Evolutionary conservation across 129 eudicot species (phyloP), one percentile per base, ranked within the genome.

Genomic region (Chrysanthemum makinoi): DNA sequence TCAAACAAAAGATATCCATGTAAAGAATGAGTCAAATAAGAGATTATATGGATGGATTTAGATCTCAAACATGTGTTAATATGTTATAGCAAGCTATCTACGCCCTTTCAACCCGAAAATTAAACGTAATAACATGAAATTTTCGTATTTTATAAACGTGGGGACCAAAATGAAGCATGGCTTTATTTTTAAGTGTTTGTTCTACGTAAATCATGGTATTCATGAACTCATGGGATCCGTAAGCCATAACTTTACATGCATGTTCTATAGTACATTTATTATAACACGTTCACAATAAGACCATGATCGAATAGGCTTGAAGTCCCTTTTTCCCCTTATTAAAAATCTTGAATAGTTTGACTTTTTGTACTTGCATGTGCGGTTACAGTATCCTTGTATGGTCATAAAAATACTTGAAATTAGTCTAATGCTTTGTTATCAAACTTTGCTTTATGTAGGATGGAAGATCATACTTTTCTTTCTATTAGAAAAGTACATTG

Each of bases 381-480:
- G 58, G 44, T 39, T 39, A 39, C 57, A 58, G 59, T 20, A 46
- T 47, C 60, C 53, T 46, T 46, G 52, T 53, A 53, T 53, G 62
- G 48, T 64, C 26, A 53, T 11, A 52, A 63, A 28, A 56, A 52
- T 30, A 13, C 46, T 20, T 74, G 58, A 72, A 74, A 73, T 44
- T 4, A 54, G 79, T 74, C 79, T 65, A 53, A 65, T 17, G 20
- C 20, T 35, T 70, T 15, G 33, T 69, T 30, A 52, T 69, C 9
- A 51, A 52, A 48, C 62, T 53, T 74, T n/a, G 13, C 66, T 74
- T 39, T 52, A 63, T 74, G 55, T 53, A 74, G 47, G 56, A 64
- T 52, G 56, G 47, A 74, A 64, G 19, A 24, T 63, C 54, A 18
- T 63, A 63, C 46, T 39, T 52, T 73, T 3, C 17, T 16, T 43